A percentile compares a stretch with the other conserved stretches of the same genome.
These are phyloP conservation scores for Apodospora peruviana DNA, from an alignment of 495 filamentous ascomycete species.

Conservation along the genomic window DNA sequence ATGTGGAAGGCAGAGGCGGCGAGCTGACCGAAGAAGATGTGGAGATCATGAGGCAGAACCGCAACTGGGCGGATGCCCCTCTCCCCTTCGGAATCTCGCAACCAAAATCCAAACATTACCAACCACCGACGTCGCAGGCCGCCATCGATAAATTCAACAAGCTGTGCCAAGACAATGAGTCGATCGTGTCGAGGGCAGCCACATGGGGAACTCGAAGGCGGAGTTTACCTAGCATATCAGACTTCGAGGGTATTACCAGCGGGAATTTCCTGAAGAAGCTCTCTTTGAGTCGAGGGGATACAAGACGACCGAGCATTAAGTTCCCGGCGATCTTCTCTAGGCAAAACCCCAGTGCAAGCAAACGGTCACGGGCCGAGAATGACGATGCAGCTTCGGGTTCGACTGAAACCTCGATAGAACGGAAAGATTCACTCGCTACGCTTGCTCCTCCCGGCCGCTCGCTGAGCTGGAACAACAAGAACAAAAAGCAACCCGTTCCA, in stretches of 20 bases:
- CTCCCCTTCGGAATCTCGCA: constrained; percentile 33
- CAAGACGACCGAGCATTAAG: constrained; percentile 37
- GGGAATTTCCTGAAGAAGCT: constrained; percentile 59
- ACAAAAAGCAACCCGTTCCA: constrained; percentile 52
- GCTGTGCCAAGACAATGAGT: constrained; percentile 43
- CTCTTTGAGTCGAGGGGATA: constrained; percentile 46
- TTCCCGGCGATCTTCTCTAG: constrained; percentile 52
- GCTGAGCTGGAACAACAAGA: constrained; percentile 54
- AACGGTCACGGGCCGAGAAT: constrained; percentile 37
- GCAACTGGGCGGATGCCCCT: constrained; percentile 45
- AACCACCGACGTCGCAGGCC: constrained; percentile 45
- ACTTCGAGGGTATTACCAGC: constrained; percentile 54
- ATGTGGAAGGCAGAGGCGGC: constrained; percentile 29
- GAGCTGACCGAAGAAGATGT: constrained; percentile 36
- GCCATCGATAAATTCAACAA: constrained; percentile 46
- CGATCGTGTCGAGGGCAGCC: constrained; percentile 57
- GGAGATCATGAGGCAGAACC: constrained; percentile 37
- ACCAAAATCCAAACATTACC: constrained; percentile 25
- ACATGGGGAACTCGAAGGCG: constrained; percentile 67
- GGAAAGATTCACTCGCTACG: constrained; percentile 45
- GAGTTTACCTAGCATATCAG: constrained; percentile 52
- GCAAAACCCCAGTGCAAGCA: constrained; percentile 38
- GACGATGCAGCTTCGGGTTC: constrained; percentile 34
- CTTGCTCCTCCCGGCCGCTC: constrained; percentile 49
- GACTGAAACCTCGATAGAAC: constrained; percentile 25